A percentile compares a stretch with the other conserved stretches of the same genome.
Evolutionary conservation across 441 rosid genomes (phyloP).

Genomic region (Syzygium malaccense): DNA sequence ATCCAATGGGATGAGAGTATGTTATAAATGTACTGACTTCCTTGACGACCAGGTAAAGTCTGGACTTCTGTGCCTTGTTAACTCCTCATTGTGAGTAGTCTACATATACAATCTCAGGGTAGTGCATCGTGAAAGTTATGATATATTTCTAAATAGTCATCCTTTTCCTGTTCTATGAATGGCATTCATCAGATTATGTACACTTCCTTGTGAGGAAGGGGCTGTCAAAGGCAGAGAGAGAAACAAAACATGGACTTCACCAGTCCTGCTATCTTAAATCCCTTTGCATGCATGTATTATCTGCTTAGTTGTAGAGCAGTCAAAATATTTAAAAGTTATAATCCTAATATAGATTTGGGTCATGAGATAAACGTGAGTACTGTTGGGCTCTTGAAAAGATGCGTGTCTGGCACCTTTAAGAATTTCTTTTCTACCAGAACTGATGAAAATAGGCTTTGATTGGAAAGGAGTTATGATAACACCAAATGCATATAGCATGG

Average conservation of each 20-base stretch:
- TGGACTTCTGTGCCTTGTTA: neutral
- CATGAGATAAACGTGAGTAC: neutral
- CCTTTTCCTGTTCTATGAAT: neutral
- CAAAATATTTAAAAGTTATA: neutral
- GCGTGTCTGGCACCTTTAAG: neutral
- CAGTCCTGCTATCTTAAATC: neutral
- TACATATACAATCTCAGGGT: neutral
- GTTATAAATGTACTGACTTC: slow-evolving; percentile 84
- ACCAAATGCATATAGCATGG: neutral
- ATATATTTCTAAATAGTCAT: neutral
- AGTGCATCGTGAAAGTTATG: neutral
- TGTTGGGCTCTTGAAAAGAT: neutral
- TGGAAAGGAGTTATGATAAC: neutral
- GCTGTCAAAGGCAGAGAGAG: neutral
- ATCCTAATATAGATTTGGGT: neutral
- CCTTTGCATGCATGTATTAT: neutral
- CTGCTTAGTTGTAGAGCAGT: neutral
- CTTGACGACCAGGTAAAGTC: slow-evolving; percentile 87
- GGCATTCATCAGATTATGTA: neutral
- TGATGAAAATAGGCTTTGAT: neutral
- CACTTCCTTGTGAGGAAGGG: neutral
- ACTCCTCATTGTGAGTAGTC: neutral
- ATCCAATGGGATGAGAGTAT: slow-evolving; percentile 91
- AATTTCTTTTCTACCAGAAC: neutral
- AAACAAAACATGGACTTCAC: neutral